phyloP scores from a whole-genome alignment of 2,329 filamentous ascomycete species.

The Pezicula neosporulosa region DNA sequence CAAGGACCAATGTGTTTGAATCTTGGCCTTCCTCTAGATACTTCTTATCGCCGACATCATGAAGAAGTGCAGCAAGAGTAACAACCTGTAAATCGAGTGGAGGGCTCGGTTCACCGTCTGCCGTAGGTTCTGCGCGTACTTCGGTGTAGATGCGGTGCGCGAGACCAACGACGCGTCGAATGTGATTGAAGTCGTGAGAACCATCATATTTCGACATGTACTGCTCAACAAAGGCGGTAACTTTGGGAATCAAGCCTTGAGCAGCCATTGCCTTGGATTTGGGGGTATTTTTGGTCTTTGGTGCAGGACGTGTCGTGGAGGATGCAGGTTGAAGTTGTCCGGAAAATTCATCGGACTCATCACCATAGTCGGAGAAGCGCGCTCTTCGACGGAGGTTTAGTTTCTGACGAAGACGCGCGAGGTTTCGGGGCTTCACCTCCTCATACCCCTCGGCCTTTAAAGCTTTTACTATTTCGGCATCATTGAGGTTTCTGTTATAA shows the following conservation, averaged over 20 bases:
- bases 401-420: slow-evolving; percentile 23
- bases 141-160: slow-evolving; percentile 41
- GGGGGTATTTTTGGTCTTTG: slow-evolving; percentile 12
- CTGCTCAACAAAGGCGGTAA: slow-evolving; percentile 60
- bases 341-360: slow-evolving; percentile 10
- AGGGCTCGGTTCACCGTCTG: slow-evolving; percentile 23
- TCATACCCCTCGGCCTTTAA: slow-evolving; percentile 23
- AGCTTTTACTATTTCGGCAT: slow-evolving; percentile 22
- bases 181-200: slow-evolving; percentile 86
- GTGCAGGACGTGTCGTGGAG: slow-evolving; percentile 5
- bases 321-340: slow-evolving; percentile 4
- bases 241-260: slow-evolving; percentile 38
- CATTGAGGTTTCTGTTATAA: slow-evolving; percentile 27
- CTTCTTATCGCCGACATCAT: slow-evolving; percentile 76
- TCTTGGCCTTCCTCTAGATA: slow-evolving; percentile 48
- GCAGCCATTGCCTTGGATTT: slow-evolving; percentile 14
- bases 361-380: slow-evolving; percentile 24
- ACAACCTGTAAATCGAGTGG: slow-evolving; percentile 52
- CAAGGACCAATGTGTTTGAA: slow-evolving; percentile 50
- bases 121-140: slow-evolving; percentile 10
- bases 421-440: slow-evolving; percentile 18
- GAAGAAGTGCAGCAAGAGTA: slow-evolving; percentile 70
- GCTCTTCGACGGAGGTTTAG: slow-evolving; percentile 24
- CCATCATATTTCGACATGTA: slow-evolving; percentile 80
- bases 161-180: slow-evolving; percentile 74